A percentile compares a stretch with the other conserved stretches of the same genome.
These are phyloP conservation scores for Murraya koenigii DNA, from an alignment of 345 rosid genomes.

Conservation along the genomic window DNA sequence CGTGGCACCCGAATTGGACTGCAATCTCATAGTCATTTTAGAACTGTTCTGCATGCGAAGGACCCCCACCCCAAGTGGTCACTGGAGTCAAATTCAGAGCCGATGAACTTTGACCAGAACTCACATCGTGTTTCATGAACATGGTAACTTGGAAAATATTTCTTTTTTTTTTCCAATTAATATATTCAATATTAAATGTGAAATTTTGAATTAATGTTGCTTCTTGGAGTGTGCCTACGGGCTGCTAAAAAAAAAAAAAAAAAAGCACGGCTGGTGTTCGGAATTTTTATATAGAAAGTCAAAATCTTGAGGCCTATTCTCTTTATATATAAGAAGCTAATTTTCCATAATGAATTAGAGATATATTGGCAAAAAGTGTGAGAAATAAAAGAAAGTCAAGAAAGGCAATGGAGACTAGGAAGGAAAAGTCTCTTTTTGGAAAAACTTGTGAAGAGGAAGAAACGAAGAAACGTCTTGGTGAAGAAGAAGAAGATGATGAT, in stretches of 20 bases:
- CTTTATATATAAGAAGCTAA: not conserved
- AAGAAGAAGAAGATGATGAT: constrained; percentile 13
- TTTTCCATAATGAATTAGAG: not conserved
- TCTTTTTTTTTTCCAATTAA: not conserved
- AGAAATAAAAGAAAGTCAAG: not conserved
- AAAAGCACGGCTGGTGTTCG: constrained; percentile 4
- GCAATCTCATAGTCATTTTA: not conserved
- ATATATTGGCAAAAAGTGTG: not conserved
- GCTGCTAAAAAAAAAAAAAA: not conserved
- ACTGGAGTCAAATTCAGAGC: constrained; percentile 10
- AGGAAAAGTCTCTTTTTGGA: not conserved
- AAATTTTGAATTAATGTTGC: not conserved
- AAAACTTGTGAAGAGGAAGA: not conserved
- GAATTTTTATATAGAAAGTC: constrained; percentile 5
- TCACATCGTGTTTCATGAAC: not conserved
- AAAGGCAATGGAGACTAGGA: not conserved
- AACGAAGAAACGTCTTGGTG: not conserved
- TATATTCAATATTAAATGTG: not conserved
- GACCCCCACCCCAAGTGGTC: not conserved
- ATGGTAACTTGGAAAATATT: not conserved
- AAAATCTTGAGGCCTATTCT: constrained; percentile 2
- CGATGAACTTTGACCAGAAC: constrained; percentile 18
- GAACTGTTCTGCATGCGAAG: not conserved
- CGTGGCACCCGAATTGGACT: constrained; percentile 1
- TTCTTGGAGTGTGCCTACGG: constrained; percentile 1